phyloP scores from a whole-genome alignment of 192 early-diverging fungal genomes.

The Bifiguratus adelaidae region DNA sequence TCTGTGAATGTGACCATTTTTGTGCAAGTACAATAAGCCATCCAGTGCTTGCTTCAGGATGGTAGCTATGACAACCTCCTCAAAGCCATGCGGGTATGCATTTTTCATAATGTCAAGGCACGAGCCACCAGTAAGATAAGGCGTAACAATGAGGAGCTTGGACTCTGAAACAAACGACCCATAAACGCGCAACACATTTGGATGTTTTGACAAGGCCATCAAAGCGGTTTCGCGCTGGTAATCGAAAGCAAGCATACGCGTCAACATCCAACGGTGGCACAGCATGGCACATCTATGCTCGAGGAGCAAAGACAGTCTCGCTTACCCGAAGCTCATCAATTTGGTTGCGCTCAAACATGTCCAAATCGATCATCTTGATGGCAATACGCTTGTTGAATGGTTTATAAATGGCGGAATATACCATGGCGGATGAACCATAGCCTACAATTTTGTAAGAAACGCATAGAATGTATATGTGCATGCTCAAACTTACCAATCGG shows the following conservation, averaged over 20 bases:
- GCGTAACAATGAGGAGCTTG: constrained; percentile 79
- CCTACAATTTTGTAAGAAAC: constrained; percentile 26
- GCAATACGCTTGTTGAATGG: constrained; percentile 57
- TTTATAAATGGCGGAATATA: constrained; percentile 70
- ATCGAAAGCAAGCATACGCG: background rate
- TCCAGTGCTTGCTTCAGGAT: constrained; percentile 70
- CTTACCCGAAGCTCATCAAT: constrained; percentile 80
- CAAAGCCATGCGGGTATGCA: constrained; percentile 72
- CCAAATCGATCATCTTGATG: constrained; percentile 82
- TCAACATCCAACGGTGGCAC: background rate
- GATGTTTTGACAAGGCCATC: constrained; percentile 82
- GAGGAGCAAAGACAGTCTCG: too few species aligned
- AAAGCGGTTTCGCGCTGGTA: constrained; percentile 74
- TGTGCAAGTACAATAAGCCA: constrained; percentile 54
- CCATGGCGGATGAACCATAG: constrained; percentile 80
- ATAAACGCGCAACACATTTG: constrained; percentile 73
- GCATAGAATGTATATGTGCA: constrained; percentile 4
- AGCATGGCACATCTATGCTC: too few species aligned
- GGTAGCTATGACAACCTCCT: constrained; percentile 66
- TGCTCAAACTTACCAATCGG: constrained; percentile 12
- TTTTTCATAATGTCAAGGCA: constrained; percentile 87
- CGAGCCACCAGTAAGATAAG: constrained; percentile 65
- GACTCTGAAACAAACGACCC: constrained; percentile 75
- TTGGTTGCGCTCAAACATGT: constrained; percentile 85
- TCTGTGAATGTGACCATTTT: constrained; percentile 57